Base-by-base conservation (phyloP, 768 basidiomycete genomes). In the Mycena vitilis region DNA sequence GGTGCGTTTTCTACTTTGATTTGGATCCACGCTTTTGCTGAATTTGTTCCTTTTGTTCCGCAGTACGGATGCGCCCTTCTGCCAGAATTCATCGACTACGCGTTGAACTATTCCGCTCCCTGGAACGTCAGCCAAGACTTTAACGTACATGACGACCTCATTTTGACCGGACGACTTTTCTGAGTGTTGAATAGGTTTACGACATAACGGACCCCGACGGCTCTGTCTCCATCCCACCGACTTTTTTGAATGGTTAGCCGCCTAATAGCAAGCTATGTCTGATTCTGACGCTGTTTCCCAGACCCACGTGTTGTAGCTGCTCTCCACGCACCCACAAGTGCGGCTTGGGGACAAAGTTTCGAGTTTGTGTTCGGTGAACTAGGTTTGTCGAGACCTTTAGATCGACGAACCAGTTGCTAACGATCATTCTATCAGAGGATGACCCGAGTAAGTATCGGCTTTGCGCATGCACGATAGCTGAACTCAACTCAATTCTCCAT, bases 81-180 rank as follows among this genome's bases (percentile, higher is more conserved):
- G 55, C 86, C 89, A 65, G 87, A 90, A 79, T 85, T 89, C 78
- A 73, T 91, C 38, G 91, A 93, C 77, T 93, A 93, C 70, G 89
- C 91, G 18, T 59, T 88, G 66, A 94, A 93, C 74, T 92, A 83
- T 73, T 91, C 91, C 0, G 88, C 83, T 74, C 92, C 92, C 2
- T 87, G 84, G 85, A 84, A 84, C 77, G 45, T 70, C 53, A 63
- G 65, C 6, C 30, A 62, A 51, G 65, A 59, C 25, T 77, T 76
- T 65, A 74, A 75, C 73, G 82, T 87, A 78, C 23, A 83, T 77
- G 3, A 44, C 37, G 47, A 49, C 68, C 57, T 4, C 5, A 10
- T 0, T 70, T 49, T 11, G 10, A 47, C 16, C 30, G 22, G 16
- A 20, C 20, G 37, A 20, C 55, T 37, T 18, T 52, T 30, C 30